Percentiles rank a stretch among this genome's conserved stretches.
Evolutionary conservation across 1,284 basidiomycete species (phyloP).

Genomic region (Rhodofomes roseus): DNA sequence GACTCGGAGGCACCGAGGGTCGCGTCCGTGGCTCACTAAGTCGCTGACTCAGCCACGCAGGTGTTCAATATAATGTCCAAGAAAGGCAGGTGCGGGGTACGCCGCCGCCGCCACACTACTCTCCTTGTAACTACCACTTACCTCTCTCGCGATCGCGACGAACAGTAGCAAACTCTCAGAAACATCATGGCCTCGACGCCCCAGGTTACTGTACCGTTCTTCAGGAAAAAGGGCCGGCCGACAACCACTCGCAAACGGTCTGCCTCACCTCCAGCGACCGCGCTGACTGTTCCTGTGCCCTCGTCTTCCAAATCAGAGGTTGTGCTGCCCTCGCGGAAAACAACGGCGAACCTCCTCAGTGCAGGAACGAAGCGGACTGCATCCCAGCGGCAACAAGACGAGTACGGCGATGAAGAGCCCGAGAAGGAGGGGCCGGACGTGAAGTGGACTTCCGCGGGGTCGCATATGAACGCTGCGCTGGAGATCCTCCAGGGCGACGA

Average conservation of each 20-base stretch:
- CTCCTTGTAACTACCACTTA: not conserved
- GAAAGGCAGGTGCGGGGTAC: not conserved
- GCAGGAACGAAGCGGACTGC: conserved; percentile 81
- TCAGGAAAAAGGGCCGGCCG: conserved; percentile 86
- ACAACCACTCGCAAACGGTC: conserved; percentile 71
- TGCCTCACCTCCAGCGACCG: conserved; percentile 47
- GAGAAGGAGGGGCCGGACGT: conserved; percentile 68
- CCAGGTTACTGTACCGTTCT: conserved; percentile 67
- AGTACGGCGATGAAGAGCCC: conserved; percentile 41
- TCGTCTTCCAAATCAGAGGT: conserved; percentile 61
- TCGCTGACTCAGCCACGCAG: not conserved
- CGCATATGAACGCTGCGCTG: conserved; percentile 62
- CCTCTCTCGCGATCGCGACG: not conserved
- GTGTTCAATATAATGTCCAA: not conserved
- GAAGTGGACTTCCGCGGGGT: conserved; percentile 72
- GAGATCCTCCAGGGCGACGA: conserved; percentile 80
- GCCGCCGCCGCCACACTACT: no score
- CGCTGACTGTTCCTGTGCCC: conserved; percentile 25
- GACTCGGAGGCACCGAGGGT: no score
- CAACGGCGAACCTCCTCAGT: conserved; percentile 65
- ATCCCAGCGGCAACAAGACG: conserved; percentile 49
- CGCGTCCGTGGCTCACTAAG: no score
- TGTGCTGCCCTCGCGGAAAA: conserved; percentile 70
- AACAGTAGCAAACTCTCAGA: not conserved
- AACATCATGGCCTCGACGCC: conserved; percentile 35